Percentiles rank a stretch among this genome's conserved stretches.
Evolutionary conservation across 2,329 filamentous ascomycete genomes (phyloP).

Genomic region (Periconia sp.): DNA sequence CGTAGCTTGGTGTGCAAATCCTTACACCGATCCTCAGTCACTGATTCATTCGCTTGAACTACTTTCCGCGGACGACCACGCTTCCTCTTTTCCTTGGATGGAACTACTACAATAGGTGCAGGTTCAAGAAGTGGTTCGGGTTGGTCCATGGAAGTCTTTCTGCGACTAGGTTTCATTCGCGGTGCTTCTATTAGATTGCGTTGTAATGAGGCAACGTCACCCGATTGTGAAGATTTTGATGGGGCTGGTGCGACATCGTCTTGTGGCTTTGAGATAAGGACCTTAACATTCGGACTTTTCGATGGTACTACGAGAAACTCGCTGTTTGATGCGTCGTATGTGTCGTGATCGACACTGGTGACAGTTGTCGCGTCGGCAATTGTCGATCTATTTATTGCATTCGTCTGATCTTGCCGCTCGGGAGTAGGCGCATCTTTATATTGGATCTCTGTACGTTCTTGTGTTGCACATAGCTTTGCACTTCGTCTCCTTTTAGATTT

Average conservation of each 20-base stretch:
- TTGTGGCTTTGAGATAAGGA: conserved; percentile 11
- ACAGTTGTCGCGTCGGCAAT: background rate
- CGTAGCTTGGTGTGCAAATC: background rate
- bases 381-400: background rate
- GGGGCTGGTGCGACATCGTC: too few species aligned
- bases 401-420: conserved; percentile 4
- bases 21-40: conserved; percentile 7
- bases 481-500: conserved; percentile 8
- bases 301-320: background rate
- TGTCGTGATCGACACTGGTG: too few species aligned
- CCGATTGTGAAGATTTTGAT: too few species aligned
- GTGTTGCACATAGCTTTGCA: background rate
- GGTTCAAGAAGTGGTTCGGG: conserved; percentile 14
- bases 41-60: conserved; percentile 8
- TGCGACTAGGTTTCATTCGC: conserved; percentile 27
- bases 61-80: conserved; percentile 41
- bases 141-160: conserved; percentile 24
- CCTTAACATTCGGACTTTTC: conserved; percentile 10
- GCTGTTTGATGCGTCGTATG: too few species aligned
- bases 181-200: background rate
- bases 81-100: conserved; percentile 32
- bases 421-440: background rate
- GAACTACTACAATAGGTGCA: conserved; percentile 2
- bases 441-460: background rate
- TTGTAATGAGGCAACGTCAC: too few species aligned